Evolutionary conservation across 163 green algal genomes (phyloP).

Genomic region (Chloromonas sp.): DNA sequence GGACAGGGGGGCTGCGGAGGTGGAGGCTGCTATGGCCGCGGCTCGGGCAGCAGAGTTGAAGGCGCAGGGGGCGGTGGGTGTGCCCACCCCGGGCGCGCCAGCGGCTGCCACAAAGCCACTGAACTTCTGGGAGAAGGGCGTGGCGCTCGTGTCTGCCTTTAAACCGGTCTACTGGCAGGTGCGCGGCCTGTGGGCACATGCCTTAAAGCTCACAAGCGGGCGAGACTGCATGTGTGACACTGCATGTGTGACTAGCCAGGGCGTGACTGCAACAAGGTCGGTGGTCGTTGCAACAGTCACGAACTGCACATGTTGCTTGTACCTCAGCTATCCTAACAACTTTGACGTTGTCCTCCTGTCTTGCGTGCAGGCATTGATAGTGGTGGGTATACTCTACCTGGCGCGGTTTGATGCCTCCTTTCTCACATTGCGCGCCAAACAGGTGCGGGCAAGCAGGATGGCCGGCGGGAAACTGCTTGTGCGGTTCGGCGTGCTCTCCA

Average conservation of each 20-base stretch:
- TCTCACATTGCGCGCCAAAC: slow-evolving; percentile 67
- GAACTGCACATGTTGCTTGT: no score
- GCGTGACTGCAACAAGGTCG: no score
- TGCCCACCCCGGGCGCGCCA: not conserved
- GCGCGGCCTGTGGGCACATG: not conserved
- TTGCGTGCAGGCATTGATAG: slow-evolving; percentile 52
- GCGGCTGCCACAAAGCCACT: not conserved
- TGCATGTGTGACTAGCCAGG: no score
- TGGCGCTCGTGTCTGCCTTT: slow-evolving; percentile 53
- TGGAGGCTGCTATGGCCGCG: not conserved
- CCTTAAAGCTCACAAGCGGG: no score
- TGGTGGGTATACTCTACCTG: slow-evolving; percentile 75
- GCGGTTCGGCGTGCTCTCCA: no score
- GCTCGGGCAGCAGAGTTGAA: not conserved
- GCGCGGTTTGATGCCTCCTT: slow-evolving; percentile 80
- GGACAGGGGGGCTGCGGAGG: not conserved
- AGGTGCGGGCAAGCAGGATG: slow-evolving; percentile 28
- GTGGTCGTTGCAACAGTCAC: no score
- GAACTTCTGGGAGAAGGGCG: slow-evolving; percentile 29
- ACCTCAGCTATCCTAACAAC: no score
- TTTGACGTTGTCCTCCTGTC: not conserved
- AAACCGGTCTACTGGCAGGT: slow-evolving; percentile 77
- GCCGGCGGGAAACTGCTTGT: not conserved
- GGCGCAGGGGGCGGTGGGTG: not conserved
- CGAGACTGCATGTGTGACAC: no score